Base-by-base conservation (phyloP, 768 basidiomycete species). In the Boletus sp. region DNA sequence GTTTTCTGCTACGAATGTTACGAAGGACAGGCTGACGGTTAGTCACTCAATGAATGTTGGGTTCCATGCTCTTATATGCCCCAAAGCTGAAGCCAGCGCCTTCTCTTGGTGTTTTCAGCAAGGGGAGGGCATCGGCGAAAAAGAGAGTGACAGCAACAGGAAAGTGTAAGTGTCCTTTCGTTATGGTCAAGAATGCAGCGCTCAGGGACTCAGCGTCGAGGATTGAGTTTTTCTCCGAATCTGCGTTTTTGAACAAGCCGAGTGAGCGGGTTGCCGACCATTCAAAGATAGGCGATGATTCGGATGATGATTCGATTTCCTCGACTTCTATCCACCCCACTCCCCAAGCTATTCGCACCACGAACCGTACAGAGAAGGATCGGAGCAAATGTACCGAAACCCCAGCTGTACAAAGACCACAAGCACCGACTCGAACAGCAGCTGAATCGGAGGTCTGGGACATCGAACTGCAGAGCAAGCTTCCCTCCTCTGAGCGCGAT, bases 371-470 rank as follows among this genome's bases (percentile, higher is more conserved):
- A 29, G 51, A 21, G 30, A 45, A 47, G 8, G 32, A 42, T 38
- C 32, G 33, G 49, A 30, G n/a, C 30, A 53, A 49, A 30, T 29
- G 23, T 17, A 17, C 37, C 5, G 23, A 51, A 49, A 29, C 29
- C 5, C 4, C 39, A 6, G 30, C 37, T 19, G 17, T 25, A 30
- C 39, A 49, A n/a, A 17, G 34, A 37, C 21, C 37, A 34, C 55
- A 40, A 50, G 47, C 19, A 13, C 13, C 55, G 34, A 50, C 45
- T 37, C 50, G 50, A 14, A 33, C 48, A 21, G 27, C 14, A 38
- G 60, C 61, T 2, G 69, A 62, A 50, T 84, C 84, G 10, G 71
- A 75, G 19, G 60, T 79, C 8, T 85, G 84, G 84, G 80, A 79
- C 56, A 82, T 85, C 29, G 84, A 85, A 60, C 44, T 65, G 14